Base-by-base conservation (phyloP, 768 basidiomycete species). In the Hygrophorus russula region DNA sequence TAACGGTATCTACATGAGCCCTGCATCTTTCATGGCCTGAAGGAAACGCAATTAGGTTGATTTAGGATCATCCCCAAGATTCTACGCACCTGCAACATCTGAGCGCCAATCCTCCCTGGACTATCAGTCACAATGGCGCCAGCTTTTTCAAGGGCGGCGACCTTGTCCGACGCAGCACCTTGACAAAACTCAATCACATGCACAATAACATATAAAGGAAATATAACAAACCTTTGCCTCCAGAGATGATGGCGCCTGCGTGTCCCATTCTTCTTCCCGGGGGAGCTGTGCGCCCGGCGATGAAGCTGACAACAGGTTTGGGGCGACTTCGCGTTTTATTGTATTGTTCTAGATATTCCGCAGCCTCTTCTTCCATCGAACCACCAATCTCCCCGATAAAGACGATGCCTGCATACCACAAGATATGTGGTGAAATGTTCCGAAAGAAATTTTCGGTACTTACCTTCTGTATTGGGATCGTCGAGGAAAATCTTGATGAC, bases 341-440 rank as follows among this genome's bases (percentile, higher is more conserved):
- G 70, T 87, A 83, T 62, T 76, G 73, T 59, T 87, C 85, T 44
- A 99, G 70, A 65, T 94, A 98, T 53, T 92, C 96, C 4, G 96
- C 96, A 5, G 96, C 96, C 51, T 98, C 94, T 63, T 99, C 96
- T 66, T 99, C 96, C 94, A 97, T 96, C 6, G 89, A 84, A 15
- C 96, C 96, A 50, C 96, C 96, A 53, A 99, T 99, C 68, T 99
- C 96, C 48, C 96, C 96, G 54, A 99, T 99, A 49, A 98, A 70
- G 49, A 99, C 94, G 51, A 99, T 93, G 53, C 93, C 88, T 90
- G 33, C 4, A 10, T 56, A 46, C 32, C 41, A 19, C 35, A 44
- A 33, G 9, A 11, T 10, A 28, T 15, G 18, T 36, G 33, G 30
- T 9, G 37, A 29, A 12, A 32, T 31, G 17, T 14, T 12, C 13